Percentiles rank a stretch among this genome's conserved stretches.
phyloP scores from a whole-genome alignment of 1,284 basidiomycete genomes.

The Ganoderma leucocontextum region DNA sequence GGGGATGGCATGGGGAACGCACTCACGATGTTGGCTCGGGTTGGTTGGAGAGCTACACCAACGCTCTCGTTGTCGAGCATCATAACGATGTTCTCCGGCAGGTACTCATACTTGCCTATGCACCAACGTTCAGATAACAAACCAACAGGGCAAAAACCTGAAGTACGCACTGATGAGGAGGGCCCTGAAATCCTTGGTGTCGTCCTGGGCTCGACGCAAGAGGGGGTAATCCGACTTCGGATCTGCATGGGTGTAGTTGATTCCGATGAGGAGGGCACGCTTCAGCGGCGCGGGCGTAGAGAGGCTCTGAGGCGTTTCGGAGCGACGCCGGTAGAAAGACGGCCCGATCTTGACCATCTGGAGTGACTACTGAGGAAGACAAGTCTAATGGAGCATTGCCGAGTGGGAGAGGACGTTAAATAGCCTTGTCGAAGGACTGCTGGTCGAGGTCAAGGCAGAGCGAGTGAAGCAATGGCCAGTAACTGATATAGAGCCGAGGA shows the following conservation, averaged over 20 bases:
- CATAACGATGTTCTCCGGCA: slow-evolving; percentile 19
- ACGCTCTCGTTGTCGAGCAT: slow-evolving; percentile 19
- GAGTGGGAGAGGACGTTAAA: background rate
- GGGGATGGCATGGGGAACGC: background rate
- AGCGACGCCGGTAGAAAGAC: slow-evolving; percentile 10
- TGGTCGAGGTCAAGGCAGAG: background rate
- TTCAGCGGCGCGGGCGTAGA: slow-evolving; percentile 5
- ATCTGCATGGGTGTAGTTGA: slow-evolving; percentile 15
- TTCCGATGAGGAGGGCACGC: slow-evolving; percentile 24
- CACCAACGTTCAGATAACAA: background rate
- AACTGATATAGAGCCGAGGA: background rate
- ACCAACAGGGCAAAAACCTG: background rate
- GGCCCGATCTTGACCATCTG: slow-evolving; percentile 20
- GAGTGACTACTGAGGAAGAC: background rate
- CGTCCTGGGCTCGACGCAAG: slow-evolving; percentile 13
- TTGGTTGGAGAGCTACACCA: slow-evolving; percentile 11
- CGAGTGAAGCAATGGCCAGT: background rate
- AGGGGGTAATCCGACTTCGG: background rate
- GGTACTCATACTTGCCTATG: slow-evolving; percentile 18
- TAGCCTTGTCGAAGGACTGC: background rate
- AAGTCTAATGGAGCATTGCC: background rate
- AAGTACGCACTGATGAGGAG: slow-evolving; percentile 19
- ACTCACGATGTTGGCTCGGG: slow-evolving; percentile 31
- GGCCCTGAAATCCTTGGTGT: slow-evolving; percentile 19
- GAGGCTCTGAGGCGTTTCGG: slow-evolving; percentile 8